Evolutionary conservation across 495 filamentous ascomycete species (phyloP).

Genomic region (Staphylotrichum tortipilum): DNA sequence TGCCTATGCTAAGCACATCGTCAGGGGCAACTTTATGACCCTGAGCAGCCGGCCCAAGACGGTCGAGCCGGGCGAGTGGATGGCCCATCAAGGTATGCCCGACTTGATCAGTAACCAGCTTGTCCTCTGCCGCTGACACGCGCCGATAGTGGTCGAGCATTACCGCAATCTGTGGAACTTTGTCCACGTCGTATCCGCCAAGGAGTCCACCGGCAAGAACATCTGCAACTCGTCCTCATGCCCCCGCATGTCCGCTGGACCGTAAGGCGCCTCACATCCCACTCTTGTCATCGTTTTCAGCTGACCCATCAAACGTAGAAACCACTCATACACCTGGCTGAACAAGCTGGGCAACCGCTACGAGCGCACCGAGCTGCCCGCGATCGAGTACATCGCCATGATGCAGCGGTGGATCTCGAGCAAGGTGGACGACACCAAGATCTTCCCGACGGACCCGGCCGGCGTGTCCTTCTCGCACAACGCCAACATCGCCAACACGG

Average conservation of each 20-base stretch:
- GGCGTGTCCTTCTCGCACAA: slow-evolving; percentile 49
- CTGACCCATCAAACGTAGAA: slow-evolving; percentile 37
- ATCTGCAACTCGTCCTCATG: slow-evolving; percentile 78
- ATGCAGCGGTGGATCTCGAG: slow-evolving; percentile 91
- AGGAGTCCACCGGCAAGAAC: slow-evolving; percentile 59
- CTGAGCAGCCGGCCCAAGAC: slow-evolving; percentile 80
- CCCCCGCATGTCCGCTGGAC: slow-evolving; percentile 83
- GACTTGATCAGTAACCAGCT: background rate
- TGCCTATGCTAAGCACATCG: slow-evolving; percentile 73
- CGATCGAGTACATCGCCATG: slow-evolving; percentile 78
- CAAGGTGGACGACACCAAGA: slow-evolving; percentile 76
- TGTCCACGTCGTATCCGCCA: slow-evolving; percentile 71
- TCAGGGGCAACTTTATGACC: slow-evolving; percentile 95
- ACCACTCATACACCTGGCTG: slow-evolving; percentile 86
- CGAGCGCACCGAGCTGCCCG: slow-evolving; percentile 61
- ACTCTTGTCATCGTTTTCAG: too few relatives aligned
- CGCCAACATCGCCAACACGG: slow-evolving; percentile 47
- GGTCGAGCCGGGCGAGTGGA: slow-evolving; percentile 86
- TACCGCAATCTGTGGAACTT: slow-evolving; percentile 79
- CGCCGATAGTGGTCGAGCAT: slow-evolving; percentile 68
- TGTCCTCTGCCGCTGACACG: background rate
- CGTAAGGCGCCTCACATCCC: slow-evolving; percentile 48
- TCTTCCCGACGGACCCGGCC: slow-evolving; percentile 72
- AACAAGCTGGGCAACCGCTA: slow-evolving; percentile 42
- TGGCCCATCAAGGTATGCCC: slow-evolving; percentile 78